phyloP scores from a whole-genome alignment of 192 early-diverging fungal species.

The Backusella liffmaniae region DNA sequence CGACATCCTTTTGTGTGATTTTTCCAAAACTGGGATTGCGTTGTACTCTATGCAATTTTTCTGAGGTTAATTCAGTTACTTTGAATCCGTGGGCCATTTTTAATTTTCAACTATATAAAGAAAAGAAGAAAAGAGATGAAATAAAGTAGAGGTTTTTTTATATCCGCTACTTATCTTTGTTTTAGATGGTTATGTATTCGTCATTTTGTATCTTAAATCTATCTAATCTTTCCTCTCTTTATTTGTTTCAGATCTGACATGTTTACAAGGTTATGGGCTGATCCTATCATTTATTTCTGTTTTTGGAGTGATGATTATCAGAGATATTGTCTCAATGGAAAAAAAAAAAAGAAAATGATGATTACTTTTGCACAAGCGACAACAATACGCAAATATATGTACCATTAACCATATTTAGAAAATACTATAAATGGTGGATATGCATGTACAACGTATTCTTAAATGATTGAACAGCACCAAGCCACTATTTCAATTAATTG shows the following conservation, averaged over 20 bases:
- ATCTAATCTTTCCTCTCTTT: not conserved
- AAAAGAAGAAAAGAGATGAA: not conserved
- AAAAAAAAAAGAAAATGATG: not conserved
- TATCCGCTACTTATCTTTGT: not conserved
- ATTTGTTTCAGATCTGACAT: not conserved
- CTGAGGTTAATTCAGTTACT: slow-evolving; percentile 32
- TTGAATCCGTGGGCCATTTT: slow-evolving; percentile 19
- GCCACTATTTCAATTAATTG: not conserved
- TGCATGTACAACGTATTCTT: no score
- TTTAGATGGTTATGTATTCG: not conserved
- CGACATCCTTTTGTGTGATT: slow-evolving; percentile 48
- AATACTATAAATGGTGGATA: not conserved
- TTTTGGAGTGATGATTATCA: not conserved
- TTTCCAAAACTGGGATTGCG: slow-evolving; percentile 38
- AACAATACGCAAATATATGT: not conserved
- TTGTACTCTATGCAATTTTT: slow-evolving; percentile 41
- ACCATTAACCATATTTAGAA: not conserved
- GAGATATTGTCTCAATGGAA: not conserved
- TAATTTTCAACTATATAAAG: not conserved
- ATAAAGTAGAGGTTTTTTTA: not conserved
- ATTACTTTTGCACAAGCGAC: not conserved
- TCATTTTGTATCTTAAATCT: not conserved
- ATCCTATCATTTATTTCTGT: not conserved
- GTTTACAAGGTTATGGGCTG: not conserved
- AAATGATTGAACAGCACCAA: not conserved